phyloP scores from a whole-genome alignment of 2,329 filamentous ascomycete species.

The Cadophora malorum region DNA sequence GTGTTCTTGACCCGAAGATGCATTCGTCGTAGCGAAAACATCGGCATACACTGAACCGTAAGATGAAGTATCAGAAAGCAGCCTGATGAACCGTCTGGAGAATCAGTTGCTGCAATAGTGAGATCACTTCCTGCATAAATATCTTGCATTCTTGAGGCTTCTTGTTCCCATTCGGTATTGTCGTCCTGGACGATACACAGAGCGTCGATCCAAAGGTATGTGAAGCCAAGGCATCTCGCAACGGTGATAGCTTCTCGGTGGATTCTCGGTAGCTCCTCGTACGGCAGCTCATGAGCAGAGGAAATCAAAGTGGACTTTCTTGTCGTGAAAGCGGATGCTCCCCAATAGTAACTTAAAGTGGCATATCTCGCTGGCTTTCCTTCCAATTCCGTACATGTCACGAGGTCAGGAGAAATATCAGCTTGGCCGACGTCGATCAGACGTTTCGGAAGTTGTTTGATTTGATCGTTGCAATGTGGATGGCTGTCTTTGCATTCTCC shows the following conservation, averaged over 20 bases:
- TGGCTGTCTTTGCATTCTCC: conserved; percentile 4
- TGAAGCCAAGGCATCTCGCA: conserved; percentile 15
- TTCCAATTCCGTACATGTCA: neutral
- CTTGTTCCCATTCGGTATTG: conserved; percentile 18
- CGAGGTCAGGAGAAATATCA: neutral
- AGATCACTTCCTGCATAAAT: conserved; percentile 17
- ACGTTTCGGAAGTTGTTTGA: neutral
- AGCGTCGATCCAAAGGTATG: conserved; percentile 31
- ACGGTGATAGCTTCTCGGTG: conserved; percentile 23
- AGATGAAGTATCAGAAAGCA: conserved; percentile 2
- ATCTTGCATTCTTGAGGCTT: conserved; percentile 19
- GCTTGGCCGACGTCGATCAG: conserved; percentile 2
- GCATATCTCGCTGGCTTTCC: neutral
- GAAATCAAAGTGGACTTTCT: neutral
- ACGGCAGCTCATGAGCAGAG: neutral
- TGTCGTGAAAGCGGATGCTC: neutral
- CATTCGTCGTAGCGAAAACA: neutral
- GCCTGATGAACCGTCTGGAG: conserved; percentile 11
- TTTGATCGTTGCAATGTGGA: neutral
- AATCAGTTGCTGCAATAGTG: conserved; percentile 23
- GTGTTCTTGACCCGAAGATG: neutral
- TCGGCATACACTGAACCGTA: neutral
- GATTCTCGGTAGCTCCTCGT: conserved; percentile 15
- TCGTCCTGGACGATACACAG: conserved; percentile 30
- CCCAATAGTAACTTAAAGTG: conserved; percentile 22